phyloP scores from a whole-genome alignment of 2,329 filamentous ascomycete species.

The Verruconis gallopava region DNA sequence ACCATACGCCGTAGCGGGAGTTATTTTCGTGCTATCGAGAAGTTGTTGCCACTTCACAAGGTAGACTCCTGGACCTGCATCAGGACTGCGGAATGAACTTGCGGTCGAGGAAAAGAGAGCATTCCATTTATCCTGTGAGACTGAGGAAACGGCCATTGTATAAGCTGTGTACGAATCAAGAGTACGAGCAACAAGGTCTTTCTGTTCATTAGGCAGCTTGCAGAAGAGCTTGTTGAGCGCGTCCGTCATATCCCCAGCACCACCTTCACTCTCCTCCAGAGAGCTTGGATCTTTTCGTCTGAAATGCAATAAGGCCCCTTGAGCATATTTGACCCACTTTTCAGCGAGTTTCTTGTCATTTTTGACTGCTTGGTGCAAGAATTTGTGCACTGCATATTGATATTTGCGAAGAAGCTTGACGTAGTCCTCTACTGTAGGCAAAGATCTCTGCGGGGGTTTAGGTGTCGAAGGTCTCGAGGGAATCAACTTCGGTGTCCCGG shows the following conservation, averaged over 20 bases:
- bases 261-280: slow-evolving; percentile 12
- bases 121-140: slow-evolving; percentile 44
- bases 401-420: slow-evolving; percentile 54
- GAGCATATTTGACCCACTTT: slow-evolving; percentile 49
- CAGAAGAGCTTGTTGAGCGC: slow-evolving; percentile 30
- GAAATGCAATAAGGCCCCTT: slow-evolving; percentile 46
- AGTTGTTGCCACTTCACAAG: slow-evolving; percentile 59
- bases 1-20: slow-evolving; percentile 42
- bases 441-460: neutral
- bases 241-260: slow-evolving; percentile 31
- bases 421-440: slow-evolving; percentile 57
- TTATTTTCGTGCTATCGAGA: slow-evolving; percentile 56
- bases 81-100: slow-evolving; percentile 16
- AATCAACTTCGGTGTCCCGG: neutral
- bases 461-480: neutral
- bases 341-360: slow-evolving; percentile 53
- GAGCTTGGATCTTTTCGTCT: slow-evolving; percentile 15
- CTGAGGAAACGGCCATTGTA: slow-evolving; percentile 39
- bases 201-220: slow-evolving; percentile 35
- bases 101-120: slow-evolving; percentile 33
- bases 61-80: slow-evolving; percentile 56
- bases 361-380: slow-evolving; percentile 55
- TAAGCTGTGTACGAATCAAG: slow-evolving; percentile 51
- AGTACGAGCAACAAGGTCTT: slow-evolving; percentile 33
- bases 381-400: slow-evolving; percentile 50